These are phyloP conservation scores for Hymenoscyphus repandus DNA, from an alignment of 2,329 filamentous ascomycete genomes.

Conservation along the genomic window DNA sequence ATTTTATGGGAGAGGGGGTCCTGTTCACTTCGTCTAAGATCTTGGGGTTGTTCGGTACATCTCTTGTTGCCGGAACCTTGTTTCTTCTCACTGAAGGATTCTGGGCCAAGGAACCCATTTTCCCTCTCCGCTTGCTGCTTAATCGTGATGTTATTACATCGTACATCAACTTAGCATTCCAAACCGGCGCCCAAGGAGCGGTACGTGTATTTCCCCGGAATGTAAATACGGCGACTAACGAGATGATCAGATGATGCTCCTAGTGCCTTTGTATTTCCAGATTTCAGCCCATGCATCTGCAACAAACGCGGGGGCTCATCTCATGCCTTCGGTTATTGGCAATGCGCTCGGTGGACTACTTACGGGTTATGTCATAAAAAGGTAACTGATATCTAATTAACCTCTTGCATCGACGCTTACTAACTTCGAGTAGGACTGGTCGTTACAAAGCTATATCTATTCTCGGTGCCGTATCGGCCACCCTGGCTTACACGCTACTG, in stretches of 20 bases:
- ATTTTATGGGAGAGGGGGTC: conserved; percentile 42
- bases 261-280: conserved; percentile 65
- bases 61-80: conserved; percentile 13
- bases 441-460: conserved; percentile 52
- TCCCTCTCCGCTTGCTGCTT: conserved; percentile 50
- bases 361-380: conserved; percentile 39
- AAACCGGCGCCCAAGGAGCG: conserved; percentile 51
- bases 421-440: conserved; percentile 40
- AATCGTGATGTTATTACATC: conserved; percentile 46
- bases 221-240: neutral
- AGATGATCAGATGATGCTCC: conserved; percentile 50
- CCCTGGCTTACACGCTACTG: conserved; percentile 46
- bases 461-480: conserved; percentile 44
- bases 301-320: conserved; percentile 52
- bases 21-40: conserved; percentile 34
- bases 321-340: conserved; percentile 62
- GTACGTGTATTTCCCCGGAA: conserved; percentile 29
- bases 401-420: neutral
- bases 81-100: conserved; percentile 31
- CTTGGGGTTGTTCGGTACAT: conserved; percentile 28
- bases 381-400: conserved; percentile 13
- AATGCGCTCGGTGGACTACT: conserved; percentile 61
- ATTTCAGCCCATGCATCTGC: conserved; percentile 53
- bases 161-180: conserved; percentile 47
- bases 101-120: conserved; percentile 48